Percentiles rank a stretch among this genome's conserved stretches.
Conservation (phyloP, 1,139 yeast species). For the Petasospora rhodanensis region DNA sequence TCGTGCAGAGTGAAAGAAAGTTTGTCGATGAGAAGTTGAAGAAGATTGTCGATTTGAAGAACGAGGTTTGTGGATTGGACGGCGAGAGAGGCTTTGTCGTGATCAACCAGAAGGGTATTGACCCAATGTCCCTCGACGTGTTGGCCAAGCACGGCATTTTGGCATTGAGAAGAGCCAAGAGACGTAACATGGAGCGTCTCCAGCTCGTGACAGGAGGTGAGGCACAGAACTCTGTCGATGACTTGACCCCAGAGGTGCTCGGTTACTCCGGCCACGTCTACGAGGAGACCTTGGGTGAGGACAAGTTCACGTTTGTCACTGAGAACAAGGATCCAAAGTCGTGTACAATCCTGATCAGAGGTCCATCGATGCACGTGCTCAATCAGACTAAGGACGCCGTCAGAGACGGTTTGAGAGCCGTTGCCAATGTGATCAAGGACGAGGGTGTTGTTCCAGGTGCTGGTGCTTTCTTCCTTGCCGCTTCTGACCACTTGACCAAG, state of each 20-base stretch:
- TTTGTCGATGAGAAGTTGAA: constrained; percentile 92
- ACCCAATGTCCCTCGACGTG: constrained; percentile 95
- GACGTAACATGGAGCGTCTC: constrained; percentile 98
- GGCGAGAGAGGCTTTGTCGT: constrained; percentile 81
- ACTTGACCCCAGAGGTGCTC: constrained; percentile 73
- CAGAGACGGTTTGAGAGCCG: constrained; percentile 94
- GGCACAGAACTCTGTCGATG: constrained; percentile 97
- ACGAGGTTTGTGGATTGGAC: constrained; percentile 80
- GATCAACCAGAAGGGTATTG: constrained; percentile 97
- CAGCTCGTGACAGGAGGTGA: constrained; percentile 97
- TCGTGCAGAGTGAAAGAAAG: constrained; percentile 88
- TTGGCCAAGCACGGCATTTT: constrained; percentile 89
- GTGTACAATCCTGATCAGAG: constrained; percentile 87
- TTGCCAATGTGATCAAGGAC: constrained; percentile 86
- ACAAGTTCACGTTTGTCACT: constrained; percentile 92
- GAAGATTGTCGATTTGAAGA: constrained; percentile 88
- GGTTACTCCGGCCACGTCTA: constrained; percentile 91
- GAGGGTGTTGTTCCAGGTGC: constrained; percentile 90
- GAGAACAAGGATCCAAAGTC: constrained; percentile 89
- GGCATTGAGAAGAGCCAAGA: constrained; percentile 95
- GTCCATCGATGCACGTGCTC: constrained; percentile 84
- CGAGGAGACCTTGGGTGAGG: constrained; percentile 94
- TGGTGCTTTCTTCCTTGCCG: constrained; percentile 89
- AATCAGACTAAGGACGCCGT: constrained; percentile 95
- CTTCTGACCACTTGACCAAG: constrained; percentile 60